These are phyloP conservation scores for Rhodamnia argentea DNA, from an alignment of 345 rosid species.

Conservation along the genomic window DNA sequence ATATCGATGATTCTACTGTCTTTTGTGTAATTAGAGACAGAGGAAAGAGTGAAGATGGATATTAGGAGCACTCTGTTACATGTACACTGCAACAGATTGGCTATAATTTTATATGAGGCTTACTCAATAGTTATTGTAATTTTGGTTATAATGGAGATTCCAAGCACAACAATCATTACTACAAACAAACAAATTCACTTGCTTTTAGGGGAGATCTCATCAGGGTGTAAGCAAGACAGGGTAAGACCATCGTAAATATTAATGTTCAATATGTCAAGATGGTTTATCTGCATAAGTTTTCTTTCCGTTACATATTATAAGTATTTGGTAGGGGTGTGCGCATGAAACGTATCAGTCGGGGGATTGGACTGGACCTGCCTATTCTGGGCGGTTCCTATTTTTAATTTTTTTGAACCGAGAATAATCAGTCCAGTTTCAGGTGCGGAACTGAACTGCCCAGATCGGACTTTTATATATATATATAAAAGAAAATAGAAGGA, in stretches of 20 bases:
- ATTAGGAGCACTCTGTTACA: not conserved
- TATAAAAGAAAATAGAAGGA: too few relatives aligned
- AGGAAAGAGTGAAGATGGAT: not conserved
- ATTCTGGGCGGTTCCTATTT: too few relatives aligned
- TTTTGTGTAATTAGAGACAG: accelerated
- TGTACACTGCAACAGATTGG: not conserved
- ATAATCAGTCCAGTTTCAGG: too few relatives aligned
- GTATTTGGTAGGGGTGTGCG: too few relatives aligned
- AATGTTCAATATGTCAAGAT: not conserved
- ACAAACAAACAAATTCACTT: not conserved
- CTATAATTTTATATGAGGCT: not conserved
- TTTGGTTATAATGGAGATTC: not conserved
- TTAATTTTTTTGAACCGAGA: too few relatives aligned
- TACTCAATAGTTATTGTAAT: not conserved
- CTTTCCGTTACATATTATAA: not conserved
- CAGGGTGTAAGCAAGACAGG: not conserved
- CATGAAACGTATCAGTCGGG: too few relatives aligned
- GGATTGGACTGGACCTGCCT: too few relatives aligned
- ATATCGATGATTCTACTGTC: not conserved
- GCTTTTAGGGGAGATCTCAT: not conserved
- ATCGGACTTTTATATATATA: too few relatives aligned
- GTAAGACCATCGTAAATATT: not conserved
- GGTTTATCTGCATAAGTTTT: not conserved
- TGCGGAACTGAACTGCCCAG: too few relatives aligned
- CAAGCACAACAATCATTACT: not conserved